These are phyloP conservation scores for Boletus rufocinnamomeus DNA, from an alignment of 768 basidiomycete species.

Conservation along the genomic window DNA sequence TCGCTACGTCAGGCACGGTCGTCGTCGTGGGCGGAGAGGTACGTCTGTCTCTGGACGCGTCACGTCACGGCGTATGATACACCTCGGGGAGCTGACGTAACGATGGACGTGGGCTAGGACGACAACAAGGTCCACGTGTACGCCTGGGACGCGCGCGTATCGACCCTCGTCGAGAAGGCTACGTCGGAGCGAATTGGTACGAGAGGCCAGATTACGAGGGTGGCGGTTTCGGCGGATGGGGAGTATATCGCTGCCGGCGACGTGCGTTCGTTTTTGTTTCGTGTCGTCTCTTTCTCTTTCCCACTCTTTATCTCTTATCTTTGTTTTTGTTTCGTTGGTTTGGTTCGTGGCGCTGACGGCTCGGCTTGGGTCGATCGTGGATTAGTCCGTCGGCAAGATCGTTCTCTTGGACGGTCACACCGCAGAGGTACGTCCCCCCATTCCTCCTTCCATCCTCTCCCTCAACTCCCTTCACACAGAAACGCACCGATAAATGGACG, in stretches of 20 bases:
- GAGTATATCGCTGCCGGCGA: constrained; percentile 79
- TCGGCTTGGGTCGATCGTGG: neutral
- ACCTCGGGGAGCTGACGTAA: neutral
- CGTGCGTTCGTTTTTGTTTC: constrained; percentile 46
- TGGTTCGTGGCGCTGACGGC: neutral
- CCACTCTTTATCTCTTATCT: neutral
- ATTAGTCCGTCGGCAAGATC: constrained; percentile 79
- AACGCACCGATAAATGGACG: constrained; percentile 78
- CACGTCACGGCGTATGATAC: neutral
- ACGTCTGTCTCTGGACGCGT: constrained; percentile 21
- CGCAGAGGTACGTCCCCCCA: constrained; percentile 45
- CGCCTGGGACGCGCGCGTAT: constrained; percentile 64
- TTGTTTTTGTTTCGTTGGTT: neutral
- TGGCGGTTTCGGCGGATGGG: constrained; percentile 83
- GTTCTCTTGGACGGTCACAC: constrained; percentile 70
- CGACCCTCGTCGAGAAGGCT: constrained; percentile 49
- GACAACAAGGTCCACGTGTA: constrained; percentile 76
- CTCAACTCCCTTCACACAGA: constrained; percentile 35
- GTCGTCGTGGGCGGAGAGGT: constrained; percentile 82
- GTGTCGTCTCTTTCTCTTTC: neutral
- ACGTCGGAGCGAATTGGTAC: constrained; percentile 63
- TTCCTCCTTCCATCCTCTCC: neutral
- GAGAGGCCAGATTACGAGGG: constrained; percentile 60
- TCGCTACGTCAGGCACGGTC: constrained; percentile 51
- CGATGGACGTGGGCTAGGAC: constrained; percentile 36